Evolutionary conservation across 2,329 filamentous ascomycete species (phyloP).

Genomic region (Fusarium virguliforme): DNA sequence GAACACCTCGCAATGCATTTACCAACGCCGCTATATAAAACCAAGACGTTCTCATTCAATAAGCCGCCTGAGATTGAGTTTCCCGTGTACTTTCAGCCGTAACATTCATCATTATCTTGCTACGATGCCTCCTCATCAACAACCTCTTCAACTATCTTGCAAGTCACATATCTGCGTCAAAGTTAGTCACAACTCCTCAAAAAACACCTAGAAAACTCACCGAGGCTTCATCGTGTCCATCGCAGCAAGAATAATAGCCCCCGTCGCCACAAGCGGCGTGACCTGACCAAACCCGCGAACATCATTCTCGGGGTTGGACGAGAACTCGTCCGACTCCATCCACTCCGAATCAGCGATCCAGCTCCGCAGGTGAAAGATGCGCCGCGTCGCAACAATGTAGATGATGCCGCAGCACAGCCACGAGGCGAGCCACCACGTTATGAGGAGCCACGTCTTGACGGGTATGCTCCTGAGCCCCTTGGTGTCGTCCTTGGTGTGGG

Average conservation of each 20-base stretch:
- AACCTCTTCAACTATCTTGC: conserved; percentile 1
- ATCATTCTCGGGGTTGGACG: conserved; percentile 7
- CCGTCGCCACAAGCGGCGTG: conserved; percentile 11
- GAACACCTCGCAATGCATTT: no score
- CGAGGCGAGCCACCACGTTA: conserved; percentile 3
- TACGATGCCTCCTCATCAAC: neutral
- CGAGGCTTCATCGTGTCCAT: conserved; percentile 12
- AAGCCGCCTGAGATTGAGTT: no score
- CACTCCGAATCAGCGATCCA: neutral
- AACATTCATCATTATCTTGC: neutral
- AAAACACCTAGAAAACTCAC: neutral
- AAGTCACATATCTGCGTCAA: conserved; percentile 2
- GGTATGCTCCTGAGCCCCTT: neutral
- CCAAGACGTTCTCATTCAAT: neutral
- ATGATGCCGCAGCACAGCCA: neutral
- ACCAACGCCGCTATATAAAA: neutral
- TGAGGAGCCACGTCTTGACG: conserved; percentile 5
- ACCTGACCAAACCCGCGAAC: conserved; percentile 5
- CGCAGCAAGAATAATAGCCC: conserved; percentile 11
- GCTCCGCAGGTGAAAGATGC: conserved; percentile 1
- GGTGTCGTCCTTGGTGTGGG: conserved; percentile 2
- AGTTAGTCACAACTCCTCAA: neutral
- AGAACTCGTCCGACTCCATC: conserved; percentile 12
- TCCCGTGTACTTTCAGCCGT: neutral
- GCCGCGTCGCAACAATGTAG: neutral